Percentiles rank a stretch among this genome's conserved stretches.
These are phyloP conservation scores for Colletotrichum plurivorum DNA, from an alignment of 2,329 filamentous ascomycete species.

Conservation along the genomic window DNA sequence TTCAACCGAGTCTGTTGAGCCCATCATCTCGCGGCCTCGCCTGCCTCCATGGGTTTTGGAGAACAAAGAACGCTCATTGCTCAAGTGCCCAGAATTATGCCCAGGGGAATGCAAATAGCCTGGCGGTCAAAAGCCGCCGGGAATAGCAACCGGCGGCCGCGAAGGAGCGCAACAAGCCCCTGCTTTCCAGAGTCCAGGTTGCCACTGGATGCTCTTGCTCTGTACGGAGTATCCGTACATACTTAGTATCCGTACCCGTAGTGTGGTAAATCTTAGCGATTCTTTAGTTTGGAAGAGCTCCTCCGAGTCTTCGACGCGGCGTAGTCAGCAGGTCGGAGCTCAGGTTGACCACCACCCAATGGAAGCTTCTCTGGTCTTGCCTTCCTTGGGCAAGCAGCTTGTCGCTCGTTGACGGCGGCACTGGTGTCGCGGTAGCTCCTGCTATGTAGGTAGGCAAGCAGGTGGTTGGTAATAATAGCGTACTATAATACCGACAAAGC, in stretches of 20 bases:
- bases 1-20: slow-evolving; percentile 10
- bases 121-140: slow-evolving; percentile 21
- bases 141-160: slow-evolving; percentile 14
- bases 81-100: slow-evolving; percentile 6
- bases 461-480: no score
- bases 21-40: background rate
- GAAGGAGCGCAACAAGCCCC: background rate
- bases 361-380: slow-evolving; percentile 9
- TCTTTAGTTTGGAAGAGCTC: no score
- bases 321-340: slow-evolving; percentile 17
- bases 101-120: slow-evolving; percentile 2
- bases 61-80: slow-evolving; percentile 16
- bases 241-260: no score
- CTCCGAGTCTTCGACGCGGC: background rate
- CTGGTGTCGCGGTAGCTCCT: no score
- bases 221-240: no score
- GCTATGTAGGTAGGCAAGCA: no score
- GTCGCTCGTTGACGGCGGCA: no score
- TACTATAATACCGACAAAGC: no score
- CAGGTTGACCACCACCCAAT: slow-evolving; percentile 20
- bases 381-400: background rate
- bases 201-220: no score
- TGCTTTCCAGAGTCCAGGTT: slow-evolving; percentile 1
- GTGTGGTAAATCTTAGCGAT: no score
- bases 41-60: background rate